These are phyloP conservation scores for Oryza brachyantha DNA, from an alignment of 176 grass and related monocot genomes.

Conservation along the genomic window DNA sequence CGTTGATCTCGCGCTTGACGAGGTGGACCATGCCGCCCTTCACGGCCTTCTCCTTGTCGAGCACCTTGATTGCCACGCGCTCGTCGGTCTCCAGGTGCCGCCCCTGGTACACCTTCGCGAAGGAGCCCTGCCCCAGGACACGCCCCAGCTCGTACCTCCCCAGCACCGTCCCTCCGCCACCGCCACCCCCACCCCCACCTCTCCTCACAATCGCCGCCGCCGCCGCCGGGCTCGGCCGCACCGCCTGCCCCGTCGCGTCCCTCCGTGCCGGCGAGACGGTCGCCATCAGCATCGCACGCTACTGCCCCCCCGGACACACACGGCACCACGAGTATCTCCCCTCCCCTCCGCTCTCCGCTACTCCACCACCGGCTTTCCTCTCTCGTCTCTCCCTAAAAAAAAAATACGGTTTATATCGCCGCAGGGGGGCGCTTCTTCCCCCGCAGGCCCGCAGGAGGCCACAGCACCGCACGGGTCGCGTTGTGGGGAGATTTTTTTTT, in stretches of 20 bases:
- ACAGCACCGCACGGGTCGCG: neutral
- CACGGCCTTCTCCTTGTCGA: conserved; percentile 85
- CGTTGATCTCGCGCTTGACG: conserved; percentile 92
- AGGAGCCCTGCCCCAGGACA: conserved; percentile 76
- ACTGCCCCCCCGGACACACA: too few species aligned
- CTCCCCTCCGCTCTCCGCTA: neutral
- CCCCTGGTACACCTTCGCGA: conserved; percentile 92
- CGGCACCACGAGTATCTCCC: neutral
- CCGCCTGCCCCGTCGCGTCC: conserved; percentile 13
- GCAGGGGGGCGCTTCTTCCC: neutral
- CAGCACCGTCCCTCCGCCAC: conserved; percentile 40
- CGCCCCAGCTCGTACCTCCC: conserved; percentile 85
- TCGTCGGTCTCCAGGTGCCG: conserved; percentile 49
- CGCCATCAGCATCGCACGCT: conserved; percentile 23
- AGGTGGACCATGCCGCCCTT: conserved; percentile 41
- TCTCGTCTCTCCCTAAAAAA: too few species aligned
- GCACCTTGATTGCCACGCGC: conserved; percentile 83
- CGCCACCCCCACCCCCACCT: neutral
- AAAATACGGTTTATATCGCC: neutral
- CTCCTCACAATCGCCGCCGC: neutral
- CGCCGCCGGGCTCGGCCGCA: conserved; percentile 27
- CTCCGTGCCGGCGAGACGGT: conserved; percentile 7
- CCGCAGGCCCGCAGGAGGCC: too few species aligned
- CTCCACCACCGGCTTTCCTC: too few species aligned
- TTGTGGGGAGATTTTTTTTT: neutral